phyloP scores from a whole-genome alignment of 768 basidiomycete species.

The Tulasnella sp. region DNA sequence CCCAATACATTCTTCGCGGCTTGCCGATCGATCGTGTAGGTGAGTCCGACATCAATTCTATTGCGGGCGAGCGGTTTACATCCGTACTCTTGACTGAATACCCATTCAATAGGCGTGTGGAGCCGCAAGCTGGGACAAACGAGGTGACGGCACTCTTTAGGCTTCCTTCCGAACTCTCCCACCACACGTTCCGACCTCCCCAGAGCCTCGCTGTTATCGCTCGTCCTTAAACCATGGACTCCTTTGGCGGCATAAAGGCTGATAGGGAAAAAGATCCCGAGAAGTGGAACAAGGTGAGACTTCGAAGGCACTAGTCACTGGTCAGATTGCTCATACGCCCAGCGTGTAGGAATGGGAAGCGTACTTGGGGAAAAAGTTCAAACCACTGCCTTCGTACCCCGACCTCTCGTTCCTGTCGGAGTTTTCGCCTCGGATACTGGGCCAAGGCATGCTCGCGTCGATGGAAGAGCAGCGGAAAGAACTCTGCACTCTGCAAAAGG shows the following conservation, averaged over 20 bases:
- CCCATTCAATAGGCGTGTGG: too few relatives aligned
- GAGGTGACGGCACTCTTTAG: neutral
- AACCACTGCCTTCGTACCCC: neutral
- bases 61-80: too few relatives aligned
- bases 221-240: neutral
- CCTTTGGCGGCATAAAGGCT: neutral
- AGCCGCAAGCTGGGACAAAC: neutral
- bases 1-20: too few relatives aligned
- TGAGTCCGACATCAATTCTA: too few relatives aligned
- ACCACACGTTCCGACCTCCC: neutral
- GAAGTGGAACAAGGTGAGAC: neutral
- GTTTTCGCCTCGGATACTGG: neutral
- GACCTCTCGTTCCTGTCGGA: neutral
- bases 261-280: neutral
- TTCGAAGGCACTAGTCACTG: too few relatives aligned
- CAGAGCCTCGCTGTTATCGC: neutral
- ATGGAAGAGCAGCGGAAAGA: neutral
- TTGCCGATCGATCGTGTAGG: too few relatives aligned
- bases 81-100: too few relatives aligned
- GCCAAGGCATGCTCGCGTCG: neutral
- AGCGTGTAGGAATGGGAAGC: neutral
- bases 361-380: neutral
- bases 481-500: neutral
- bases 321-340: neutral
- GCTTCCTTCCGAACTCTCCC: neutral